Evolutionary conservation across 352 stramenopile genomes (phyloP), one percentile per base, ranked within the genome.

Genomic region (Phytophthora meadii): DNA sequence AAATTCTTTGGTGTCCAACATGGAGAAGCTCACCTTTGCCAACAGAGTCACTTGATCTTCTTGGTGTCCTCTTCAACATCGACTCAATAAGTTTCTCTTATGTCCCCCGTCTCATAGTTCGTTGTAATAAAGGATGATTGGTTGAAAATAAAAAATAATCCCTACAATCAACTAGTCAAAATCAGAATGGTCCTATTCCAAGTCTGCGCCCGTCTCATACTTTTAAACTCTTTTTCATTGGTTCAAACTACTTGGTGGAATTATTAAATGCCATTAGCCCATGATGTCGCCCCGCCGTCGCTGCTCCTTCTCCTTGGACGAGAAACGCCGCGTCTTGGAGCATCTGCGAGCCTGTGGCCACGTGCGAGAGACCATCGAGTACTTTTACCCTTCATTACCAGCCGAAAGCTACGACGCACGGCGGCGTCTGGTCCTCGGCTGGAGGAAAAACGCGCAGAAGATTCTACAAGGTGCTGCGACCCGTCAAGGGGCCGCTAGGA

Each of bases 241-340:
- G 30, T 10, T 10, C 14, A 36, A 36, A 36, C 12, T 12, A 36
- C 8, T 10, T 1, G 8, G 9, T 12, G 8, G 30, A 36, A 14
- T 36, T 36, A 12, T 36, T 36, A 0, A 1, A 19, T 19, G 30
- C 30, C 30, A 36, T 36, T 36, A 14, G 30, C 30, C 30, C 4
- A 55, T n/a, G 34, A 19, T 39, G 14, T 15, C 22, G 7, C 32
- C 19, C 6, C 30, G 50, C 25, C 32, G 36, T 3, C 54, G 52
- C 37, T n/a, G 37, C 28, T 67, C 54, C 44, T 72, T 61, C 58
- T 58, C 65, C 25, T 46, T 68, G 46, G 59, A 68, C 65, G 65
- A 72, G 58, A 72, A 72, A 52, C 65, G 65, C 19, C 59, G 58
- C 45, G 65, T 68, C 27, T 51, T 72, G 44, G 57, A 68, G 45